Percentiles rank a stretch among this genome's conserved stretches.
Evolutionary conservation across 208 protist species (phyloP).

Genomic region (Trypanosoma rangeli): DNA sequence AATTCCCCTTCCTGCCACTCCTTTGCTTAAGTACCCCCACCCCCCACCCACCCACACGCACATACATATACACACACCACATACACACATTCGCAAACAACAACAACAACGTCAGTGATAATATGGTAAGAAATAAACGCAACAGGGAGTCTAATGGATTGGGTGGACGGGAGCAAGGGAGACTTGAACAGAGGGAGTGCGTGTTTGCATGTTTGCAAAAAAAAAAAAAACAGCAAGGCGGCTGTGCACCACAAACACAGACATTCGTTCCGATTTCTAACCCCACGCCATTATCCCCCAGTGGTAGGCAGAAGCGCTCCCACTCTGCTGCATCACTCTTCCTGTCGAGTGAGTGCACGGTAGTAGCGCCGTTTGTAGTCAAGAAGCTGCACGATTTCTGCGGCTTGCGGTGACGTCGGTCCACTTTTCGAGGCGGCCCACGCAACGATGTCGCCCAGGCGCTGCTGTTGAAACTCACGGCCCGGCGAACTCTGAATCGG

Average conservation of each 20-base stretch:
- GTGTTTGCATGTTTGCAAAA: neutral
- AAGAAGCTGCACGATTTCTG: constrained; percentile 25
- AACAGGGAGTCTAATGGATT: neutral
- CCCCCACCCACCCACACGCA: too few relatives aligned
- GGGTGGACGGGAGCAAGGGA: neutral
- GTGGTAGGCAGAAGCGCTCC: neutral
- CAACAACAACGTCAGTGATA: neutral
- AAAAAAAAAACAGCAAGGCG: neutral
- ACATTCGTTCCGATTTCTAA: neutral
- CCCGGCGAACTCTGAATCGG: constrained; percentile 9
- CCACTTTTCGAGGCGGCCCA: constrained; percentile 59
- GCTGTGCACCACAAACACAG: neutral
- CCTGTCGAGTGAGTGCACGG: constrained; percentile 18
- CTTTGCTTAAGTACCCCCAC: neutral
- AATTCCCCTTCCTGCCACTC: neutral
- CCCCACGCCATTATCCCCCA: neutral
- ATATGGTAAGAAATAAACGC: neutral
- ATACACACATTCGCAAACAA: neutral
- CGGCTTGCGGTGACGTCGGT: constrained; percentile 37
- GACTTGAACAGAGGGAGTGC: neutral
- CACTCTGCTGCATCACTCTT: neutral
- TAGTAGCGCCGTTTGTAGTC: constrained; percentile 53
- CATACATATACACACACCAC: constrained; percentile 2
- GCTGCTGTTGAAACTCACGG: constrained; percentile 52
- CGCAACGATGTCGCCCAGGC: constrained; percentile 32